Evolutionary conservation across 495 filamentous ascomycete genomes (phyloP).

Genomic region (Jackrogersella multiformis): DNA sequence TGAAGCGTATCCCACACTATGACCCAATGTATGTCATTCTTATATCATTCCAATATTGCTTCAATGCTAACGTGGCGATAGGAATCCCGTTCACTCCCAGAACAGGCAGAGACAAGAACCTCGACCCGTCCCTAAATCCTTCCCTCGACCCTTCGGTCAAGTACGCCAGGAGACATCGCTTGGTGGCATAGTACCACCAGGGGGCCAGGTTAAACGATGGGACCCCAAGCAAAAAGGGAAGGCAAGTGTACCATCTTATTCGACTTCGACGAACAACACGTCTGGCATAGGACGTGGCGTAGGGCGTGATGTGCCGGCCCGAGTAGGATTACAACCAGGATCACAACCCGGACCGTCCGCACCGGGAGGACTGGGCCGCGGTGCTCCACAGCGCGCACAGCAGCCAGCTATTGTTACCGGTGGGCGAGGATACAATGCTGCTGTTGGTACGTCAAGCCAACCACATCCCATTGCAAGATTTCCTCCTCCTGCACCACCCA

Average conservation of each 20-base stretch:
- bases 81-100: conserved; percentile 10
- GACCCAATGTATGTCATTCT: conserved; percentile 22
- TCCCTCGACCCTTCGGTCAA: too few relatives aligned
- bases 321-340: not conserved
- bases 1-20: not conserved
- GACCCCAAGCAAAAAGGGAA: conserved; percentile 3
- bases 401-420: not conserved
- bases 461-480: too few relatives aligned
- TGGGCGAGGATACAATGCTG: not conserved
- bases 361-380: not conserved
- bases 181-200: conserved; percentile 33
- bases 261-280: not conserved
- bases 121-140: too few relatives aligned
- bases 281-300: not conserved
- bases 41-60: not conserved
- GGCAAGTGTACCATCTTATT: not conserved
- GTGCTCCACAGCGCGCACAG: not conserved
- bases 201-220: conserved; percentile 32
- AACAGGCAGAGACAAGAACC: not conserved
- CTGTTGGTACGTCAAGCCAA: too few relatives aligned
- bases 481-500: too few relatives aligned
- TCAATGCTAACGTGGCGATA: conserved; percentile 6
- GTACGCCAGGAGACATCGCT: too few relatives aligned
- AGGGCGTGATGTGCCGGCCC: not conserved
- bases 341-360: not conserved